Percentiles rank a stretch among this genome's conserved stretches.
Evolutionary conservation across 2,329 filamentous ascomycete genomes (phyloP).

Genomic region (Fusarium falciforme): DNA sequence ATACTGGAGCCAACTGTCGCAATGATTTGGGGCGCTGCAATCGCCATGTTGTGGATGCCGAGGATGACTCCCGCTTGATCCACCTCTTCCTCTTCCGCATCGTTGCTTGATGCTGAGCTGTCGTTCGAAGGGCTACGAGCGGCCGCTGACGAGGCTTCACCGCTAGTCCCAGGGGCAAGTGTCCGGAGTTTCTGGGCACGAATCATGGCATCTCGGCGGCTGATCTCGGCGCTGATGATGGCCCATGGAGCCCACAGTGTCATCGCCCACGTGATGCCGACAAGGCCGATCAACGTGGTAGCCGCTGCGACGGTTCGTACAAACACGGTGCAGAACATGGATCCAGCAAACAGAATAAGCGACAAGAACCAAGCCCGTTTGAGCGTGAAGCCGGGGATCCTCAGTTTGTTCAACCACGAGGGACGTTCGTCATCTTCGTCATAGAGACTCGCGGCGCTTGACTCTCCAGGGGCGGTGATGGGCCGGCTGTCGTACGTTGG

Average conservation of each 20-base stretch:
- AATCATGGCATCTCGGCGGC: constrained; percentile 75
- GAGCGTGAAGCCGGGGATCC: constrained; percentile 86
- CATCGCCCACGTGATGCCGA: constrained; percentile 92
- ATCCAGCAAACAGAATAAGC: constrained; percentile 82
- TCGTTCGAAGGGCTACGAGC: constrained; percentile 14
- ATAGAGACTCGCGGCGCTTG: constrained; percentile 42
- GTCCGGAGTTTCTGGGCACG: constrained; percentile 52
- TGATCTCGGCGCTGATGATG: constrained; percentile 93
- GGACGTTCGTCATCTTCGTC: constrained; percentile 50
- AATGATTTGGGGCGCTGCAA: constrained; percentile 90
- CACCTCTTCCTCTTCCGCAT: constrained; percentile 62
- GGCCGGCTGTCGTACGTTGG: constrained; percentile 75
- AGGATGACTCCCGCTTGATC: constrained; percentile 91
- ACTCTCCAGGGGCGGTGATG: constrained; percentile 47
- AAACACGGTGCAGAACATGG: constrained; percentile 87
- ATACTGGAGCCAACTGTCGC: constrained; percentile 86
- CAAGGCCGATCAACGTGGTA: constrained; percentile 80
- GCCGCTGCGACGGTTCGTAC: constrained; percentile 78
- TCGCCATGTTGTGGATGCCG: constrained; percentile 95
- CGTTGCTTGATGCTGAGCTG: constrained; percentile 27
- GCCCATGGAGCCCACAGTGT: constrained; percentile 96
- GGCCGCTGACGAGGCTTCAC: constrained; percentile 19
- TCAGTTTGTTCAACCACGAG: constrained; percentile 69
- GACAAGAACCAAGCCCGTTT: constrained; percentile 88
- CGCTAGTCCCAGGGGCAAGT: constrained; percentile 17